Percentiles rank a stretch among this genome's conserved stretches.
These are phyloP conservation scores for Pterocarpus santalinus DNA, from an alignment of 306 rosid species.

Conservation along the genomic window DNA sequence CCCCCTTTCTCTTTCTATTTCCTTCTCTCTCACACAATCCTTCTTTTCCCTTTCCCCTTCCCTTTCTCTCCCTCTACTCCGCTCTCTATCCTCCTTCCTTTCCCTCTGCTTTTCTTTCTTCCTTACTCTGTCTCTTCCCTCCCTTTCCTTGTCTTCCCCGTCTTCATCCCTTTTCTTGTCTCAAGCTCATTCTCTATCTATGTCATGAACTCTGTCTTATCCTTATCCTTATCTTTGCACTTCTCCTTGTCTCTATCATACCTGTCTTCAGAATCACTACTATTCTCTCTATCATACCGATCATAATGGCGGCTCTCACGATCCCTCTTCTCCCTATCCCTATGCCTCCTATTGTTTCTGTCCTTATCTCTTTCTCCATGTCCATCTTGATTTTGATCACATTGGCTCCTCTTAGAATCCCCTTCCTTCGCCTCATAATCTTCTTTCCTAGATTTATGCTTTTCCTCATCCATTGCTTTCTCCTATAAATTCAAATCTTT, in stretches of 20 bases:
- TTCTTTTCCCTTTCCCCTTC: slow-evolving; percentile 60
- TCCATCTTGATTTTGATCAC: slow-evolving; percentile 58
- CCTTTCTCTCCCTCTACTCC: slow-evolving; percentile 44
- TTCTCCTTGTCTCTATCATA: slow-evolving; percentile 51
- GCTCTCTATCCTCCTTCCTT: slow-evolving; percentile 48
- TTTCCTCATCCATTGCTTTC: slow-evolving; percentile 69
- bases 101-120: slow-evolving; percentile 53
- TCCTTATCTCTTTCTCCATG: slow-evolving; percentile 62
- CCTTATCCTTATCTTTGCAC: background rate
- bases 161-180: background rate
- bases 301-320: slow-evolving; percentile 49
- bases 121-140: slow-evolving; percentile 53
- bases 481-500: slow-evolving; percentile 43
- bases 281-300: slow-evolving; percentile 39
- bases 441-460: slow-evolving; percentile 69
- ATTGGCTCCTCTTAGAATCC: slow-evolving; percentile 74
- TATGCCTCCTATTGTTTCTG: slow-evolving; percentile 60
- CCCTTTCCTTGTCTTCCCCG: slow-evolving; percentile 29
- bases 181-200: background rate
- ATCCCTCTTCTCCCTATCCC: slow-evolving; percentile 66
- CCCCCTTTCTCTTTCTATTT: slow-evolving; percentile 59
- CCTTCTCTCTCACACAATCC: slow-evolving; percentile 59
- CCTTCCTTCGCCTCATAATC: slow-evolving; percentile 59
- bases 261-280: slow-evolving; percentile 53
- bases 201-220: slow-evolving; percentile 34